Evolutionary conservation across 1,284 basidiomycete species (phyloP).

Genomic region (Ustilago lituana): DNA sequence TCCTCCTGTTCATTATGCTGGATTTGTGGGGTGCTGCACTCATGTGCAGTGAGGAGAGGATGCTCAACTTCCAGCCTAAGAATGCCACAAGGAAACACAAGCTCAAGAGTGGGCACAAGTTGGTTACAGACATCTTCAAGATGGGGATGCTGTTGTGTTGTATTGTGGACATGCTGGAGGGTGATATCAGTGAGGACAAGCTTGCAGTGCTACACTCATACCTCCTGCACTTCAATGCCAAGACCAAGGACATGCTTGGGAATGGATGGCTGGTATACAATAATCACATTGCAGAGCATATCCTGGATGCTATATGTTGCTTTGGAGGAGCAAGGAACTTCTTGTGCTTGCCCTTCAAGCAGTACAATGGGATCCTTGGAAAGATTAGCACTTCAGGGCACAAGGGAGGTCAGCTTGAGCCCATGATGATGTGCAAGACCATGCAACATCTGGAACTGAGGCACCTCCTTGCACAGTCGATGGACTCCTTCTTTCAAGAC

Average conservation of each 20-base stretch:
- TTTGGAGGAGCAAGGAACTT: neutral
- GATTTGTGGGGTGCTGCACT: neutral
- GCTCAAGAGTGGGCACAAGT: neutral
- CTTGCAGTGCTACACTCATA: neutral
- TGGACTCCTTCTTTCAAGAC: neutral
- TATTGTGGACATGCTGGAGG: constrained; percentile 3
- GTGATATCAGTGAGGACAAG: neutral
- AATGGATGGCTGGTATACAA: constrained; percentile 1
- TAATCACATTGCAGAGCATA: constrained; percentile 3
- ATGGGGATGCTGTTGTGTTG: constrained; percentile 4
- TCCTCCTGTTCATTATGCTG: constrained; percentile 1
- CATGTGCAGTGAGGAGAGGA: neutral
- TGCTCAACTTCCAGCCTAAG: neutral
- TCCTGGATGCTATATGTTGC: neutral
- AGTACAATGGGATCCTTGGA: neutral
- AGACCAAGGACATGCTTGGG: neutral
- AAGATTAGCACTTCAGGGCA: neutral
- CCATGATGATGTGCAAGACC: neutral
- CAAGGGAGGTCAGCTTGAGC: neutral
- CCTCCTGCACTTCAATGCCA: neutral
- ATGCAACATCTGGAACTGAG: neutral
- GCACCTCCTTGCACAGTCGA: neutral
- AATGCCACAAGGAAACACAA: neutral
- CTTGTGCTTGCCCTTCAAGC: constrained; percentile 1
- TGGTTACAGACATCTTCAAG: constrained; percentile 3